phyloP scores from a whole-genome alignment of 78 protist genomes.

The Dictyostelium firmibasis region DNA sequence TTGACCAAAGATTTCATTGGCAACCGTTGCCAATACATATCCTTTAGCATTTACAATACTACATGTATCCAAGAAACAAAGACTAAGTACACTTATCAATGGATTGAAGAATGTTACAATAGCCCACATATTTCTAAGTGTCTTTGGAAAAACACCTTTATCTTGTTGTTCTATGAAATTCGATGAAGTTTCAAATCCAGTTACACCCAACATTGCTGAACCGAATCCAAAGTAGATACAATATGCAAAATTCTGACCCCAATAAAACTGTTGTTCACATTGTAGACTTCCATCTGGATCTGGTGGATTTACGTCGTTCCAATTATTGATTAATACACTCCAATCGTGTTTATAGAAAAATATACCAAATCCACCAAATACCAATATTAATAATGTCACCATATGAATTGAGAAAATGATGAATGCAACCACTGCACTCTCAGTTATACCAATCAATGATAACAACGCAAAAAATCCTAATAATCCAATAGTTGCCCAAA shows the following conservation, averaged over 20 bases:
- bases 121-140: slow-evolving; percentile 90
- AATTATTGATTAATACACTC: not conserved
- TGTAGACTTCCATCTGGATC: not conserved
- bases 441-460: slow-evolving; percentile 80
- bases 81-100: slow-evolving; percentile 58
- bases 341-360: not conserved
- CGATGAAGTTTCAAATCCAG: slow-evolving; percentile 93
- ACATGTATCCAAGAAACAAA: slow-evolving; percentile 25
- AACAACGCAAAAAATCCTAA: slow-evolving; percentile 76
- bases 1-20: not conserved
- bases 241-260: slow-evolving; percentile 33
- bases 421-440: slow-evolving; percentile 86
- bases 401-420: slow-evolving; percentile 84
- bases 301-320: not conserved
- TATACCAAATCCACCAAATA: slow-evolving; percentile 54
- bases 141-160: slow-evolving; percentile 88
- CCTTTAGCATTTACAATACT: slow-evolving; percentile 18
- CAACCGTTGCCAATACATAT: slow-evolving; percentile 35
- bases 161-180: slow-evolving; percentile 92
- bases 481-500: slow-evolving; percentile 65
- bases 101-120: slow-evolving; percentile 86
- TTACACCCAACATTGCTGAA: slow-evolving; percentile 91
- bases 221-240: slow-evolving; percentile 89
- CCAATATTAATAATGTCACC: slow-evolving; percentile 64
- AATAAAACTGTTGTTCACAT: not conserved